Conservation (phyloP, 2,329 filamentous ascomycete genomes). For the Lasiodiplodia hormozganensis region DNA sequence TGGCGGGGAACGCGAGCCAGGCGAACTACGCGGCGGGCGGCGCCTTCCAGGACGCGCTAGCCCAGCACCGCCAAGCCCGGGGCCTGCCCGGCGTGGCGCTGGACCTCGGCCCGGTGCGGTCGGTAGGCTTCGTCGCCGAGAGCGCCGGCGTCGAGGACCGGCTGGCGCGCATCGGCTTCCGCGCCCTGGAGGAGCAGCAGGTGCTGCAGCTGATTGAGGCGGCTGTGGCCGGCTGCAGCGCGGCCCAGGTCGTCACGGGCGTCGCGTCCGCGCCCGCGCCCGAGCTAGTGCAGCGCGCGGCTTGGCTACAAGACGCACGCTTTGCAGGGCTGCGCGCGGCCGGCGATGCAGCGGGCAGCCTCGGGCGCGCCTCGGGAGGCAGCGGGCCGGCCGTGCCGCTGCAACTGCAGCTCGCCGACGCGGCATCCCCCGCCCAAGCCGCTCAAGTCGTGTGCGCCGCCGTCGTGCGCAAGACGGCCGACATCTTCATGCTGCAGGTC, state of each 20-base stretch:
- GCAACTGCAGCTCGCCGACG: neutral
- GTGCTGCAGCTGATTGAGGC: slow-evolving; percentile 24
- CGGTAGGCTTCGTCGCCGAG: slow-evolving; percentile 33
- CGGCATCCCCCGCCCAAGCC: slow-evolving; percentile 21
- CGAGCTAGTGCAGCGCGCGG: slow-evolving; percentile 7
- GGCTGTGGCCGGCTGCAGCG: slow-evolving; percentile 20
- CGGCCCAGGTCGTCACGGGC: slow-evolving; percentile 23
- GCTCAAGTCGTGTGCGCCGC: neutral
- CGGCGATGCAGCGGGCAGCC: neutral
- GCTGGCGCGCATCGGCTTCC: slow-evolving; percentile 3
- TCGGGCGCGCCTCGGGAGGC: neutral
- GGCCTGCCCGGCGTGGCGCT: slow-evolving; percentile 31
- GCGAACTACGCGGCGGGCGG: slow-evolving; percentile 39
- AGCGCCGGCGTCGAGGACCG: neutral
- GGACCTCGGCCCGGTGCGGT: slow-evolving; percentile 38
- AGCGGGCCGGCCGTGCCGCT: slow-evolving; percentile 29
- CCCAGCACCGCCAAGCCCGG: slow-evolving; percentile 33
- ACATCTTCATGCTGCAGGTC: slow-evolving; percentile 12
- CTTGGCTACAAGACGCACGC: slow-evolving; percentile 26
- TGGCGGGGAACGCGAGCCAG: slow-evolving; percentile 34
- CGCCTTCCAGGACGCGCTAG: slow-evolving; percentile 40
- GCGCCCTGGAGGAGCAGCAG: slow-evolving; percentile 18
- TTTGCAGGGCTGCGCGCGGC: neutral
- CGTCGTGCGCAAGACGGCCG: neutral
- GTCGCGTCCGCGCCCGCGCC: slow-evolving; percentile 16